Base-by-base conservation (phyloP, 352 stramenopile genomes). In the Thalassiosira ordinaria region DNA sequence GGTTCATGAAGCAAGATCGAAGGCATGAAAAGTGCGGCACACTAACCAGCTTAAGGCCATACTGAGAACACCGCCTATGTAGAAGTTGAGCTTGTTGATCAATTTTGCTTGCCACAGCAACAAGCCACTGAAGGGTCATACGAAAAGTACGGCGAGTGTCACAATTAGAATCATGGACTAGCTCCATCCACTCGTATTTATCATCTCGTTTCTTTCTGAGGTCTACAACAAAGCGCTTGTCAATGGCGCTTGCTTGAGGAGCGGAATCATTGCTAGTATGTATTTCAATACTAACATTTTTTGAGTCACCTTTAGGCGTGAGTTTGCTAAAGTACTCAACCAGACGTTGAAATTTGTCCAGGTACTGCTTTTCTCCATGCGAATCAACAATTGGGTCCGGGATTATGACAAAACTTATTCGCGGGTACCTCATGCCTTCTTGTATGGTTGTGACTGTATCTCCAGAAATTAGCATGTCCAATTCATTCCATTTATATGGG, bases 101-200 rank as follows among this genome's bases (percentile, higher is more conserved):
- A 65, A 95, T 85, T 73, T 93, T 93, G 11, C 71, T 78, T 22
- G 86, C 79, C 52, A 85, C 87, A 51, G 86, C 88, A 20, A 94
- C 91, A 51, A 95, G 81, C 91, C 91, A 95, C 47, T 93, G 87
- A 53, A 94, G 89, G 41, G 88, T 91, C 20, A 95, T 91, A 53
- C 89, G 78, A 64, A 91, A 95, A 24, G 89, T 90, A 16, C 86
- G 78, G 9, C 67, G 51, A 46, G 91, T 92, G 47, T 91, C 80
- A 67, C 91, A 94, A 18, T 82, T 90, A 47, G 78, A 78, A 60
- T 91, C 83, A 44, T 89, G 72, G 16, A 89, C 74, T 49, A 94
- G 65, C 72, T 94, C 86, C 49, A 93, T 86, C 89, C 89, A 95
- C 73, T 94, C 88, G 63, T 93, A 91, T 16, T 85, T 84, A 22